phyloP scores from a whole-genome alignment of 164 flowering plant genomes.

The Tetracentron sinense region DNA sequence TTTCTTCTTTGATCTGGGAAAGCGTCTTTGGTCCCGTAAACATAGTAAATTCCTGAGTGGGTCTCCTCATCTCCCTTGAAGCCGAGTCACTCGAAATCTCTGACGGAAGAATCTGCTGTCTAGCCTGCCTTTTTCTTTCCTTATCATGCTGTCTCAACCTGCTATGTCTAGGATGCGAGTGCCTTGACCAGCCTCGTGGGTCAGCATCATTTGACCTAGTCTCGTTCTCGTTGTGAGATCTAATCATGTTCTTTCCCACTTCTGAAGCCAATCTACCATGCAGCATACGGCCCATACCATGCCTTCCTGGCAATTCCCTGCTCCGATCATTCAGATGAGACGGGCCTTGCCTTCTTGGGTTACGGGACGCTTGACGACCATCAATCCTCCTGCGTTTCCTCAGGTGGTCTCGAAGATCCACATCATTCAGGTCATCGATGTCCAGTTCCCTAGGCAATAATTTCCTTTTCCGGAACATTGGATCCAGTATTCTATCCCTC shows the following conservation, averaged over 20 bases:
- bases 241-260: constrained; percentile 23
- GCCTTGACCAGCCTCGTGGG: constrained; percentile 17
- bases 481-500: constrained; percentile 26
- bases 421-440: constrained; percentile 12
- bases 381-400: constrained; percentile 34
- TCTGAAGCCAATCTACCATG: constrained; percentile 37
- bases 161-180: constrained; percentile 9
- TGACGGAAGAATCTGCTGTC: constrained; percentile 17
- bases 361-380: constrained; percentile 9
- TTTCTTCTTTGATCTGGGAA: constrained; percentile 61
- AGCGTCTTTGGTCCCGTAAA: constrained; percentile 64
- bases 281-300: constrained; percentile 7
- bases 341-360: constrained; percentile 25
- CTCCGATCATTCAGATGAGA: constrained; percentile 15
- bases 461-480: constrained; percentile 30
- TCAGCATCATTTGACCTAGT: constrained; percentile 3
- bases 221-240: constrained; percentile 18
- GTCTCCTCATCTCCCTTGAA: constrained; percentile 24
- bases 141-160: constrained; percentile 22
- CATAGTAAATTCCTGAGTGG: constrained; percentile 15
- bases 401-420: constrained; percentile 49
- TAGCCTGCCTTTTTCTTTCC: constrained; percentile 20
- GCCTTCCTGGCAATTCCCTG: constrained; percentile 21
- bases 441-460: constrained; percentile 18
- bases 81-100: constrained; percentile 23